Percentiles rank a stretch among this genome's conserved stretches.
Evolutionary conservation across 2,329 filamentous ascomycete species (phyloP).

Genomic region (Esteya vermicola): DNA sequence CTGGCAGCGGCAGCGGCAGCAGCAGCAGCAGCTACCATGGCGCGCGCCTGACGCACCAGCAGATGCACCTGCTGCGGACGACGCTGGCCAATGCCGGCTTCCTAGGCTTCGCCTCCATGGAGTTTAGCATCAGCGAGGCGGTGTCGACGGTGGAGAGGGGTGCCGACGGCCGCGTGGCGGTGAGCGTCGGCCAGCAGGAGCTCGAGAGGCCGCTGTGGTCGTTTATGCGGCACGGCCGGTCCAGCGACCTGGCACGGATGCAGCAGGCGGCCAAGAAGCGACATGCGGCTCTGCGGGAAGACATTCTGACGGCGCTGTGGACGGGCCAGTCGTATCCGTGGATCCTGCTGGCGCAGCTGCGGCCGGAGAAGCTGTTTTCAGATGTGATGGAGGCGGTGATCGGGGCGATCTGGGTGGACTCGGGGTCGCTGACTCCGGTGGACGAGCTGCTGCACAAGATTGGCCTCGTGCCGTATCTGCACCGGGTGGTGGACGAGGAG

Average conservation of each 20-base stretch:
- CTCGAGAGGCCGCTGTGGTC: slow-evolving; percentile 40
- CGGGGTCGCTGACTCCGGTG: slow-evolving; percentile 46
- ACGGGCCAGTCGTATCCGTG: slow-evolving; percentile 55
- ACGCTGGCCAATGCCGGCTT: slow-evolving; percentile 70
- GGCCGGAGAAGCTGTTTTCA: slow-evolving; percentile 63
- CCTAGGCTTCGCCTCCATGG: slow-evolving; percentile 62
- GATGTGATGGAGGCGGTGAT: slow-evolving; percentile 72
- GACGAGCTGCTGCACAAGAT: slow-evolving; percentile 43
- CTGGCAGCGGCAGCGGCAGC: background rate
- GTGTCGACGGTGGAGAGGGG: slow-evolving; percentile 9
- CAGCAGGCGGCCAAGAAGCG: slow-evolving; percentile 21
- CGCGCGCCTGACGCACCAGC: too few relatives aligned
- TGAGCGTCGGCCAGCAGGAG: background rate
- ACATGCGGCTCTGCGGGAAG: slow-evolving; percentile 31
- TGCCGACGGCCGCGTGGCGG: background rate
- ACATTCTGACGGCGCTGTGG: slow-evolving; percentile 35
- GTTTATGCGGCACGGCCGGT: slow-evolving; percentile 48
- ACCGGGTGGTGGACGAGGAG: slow-evolving; percentile 41
- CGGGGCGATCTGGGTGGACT: slow-evolving; percentile 76
- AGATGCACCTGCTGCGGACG: slow-evolving; percentile 66
- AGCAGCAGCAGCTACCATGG: slow-evolving; percentile 22
- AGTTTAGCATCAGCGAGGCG: slow-evolving; percentile 19
- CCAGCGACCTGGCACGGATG: slow-evolving; percentile 26
- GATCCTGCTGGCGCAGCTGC: slow-evolving; percentile 51
- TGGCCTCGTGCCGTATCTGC: slow-evolving; percentile 51